Evolutionary conservation across 768 basidiomycete species (phyloP), one percentile per base, ranked within the genome.

Genomic region (Lentinula aciculospora): DNA sequence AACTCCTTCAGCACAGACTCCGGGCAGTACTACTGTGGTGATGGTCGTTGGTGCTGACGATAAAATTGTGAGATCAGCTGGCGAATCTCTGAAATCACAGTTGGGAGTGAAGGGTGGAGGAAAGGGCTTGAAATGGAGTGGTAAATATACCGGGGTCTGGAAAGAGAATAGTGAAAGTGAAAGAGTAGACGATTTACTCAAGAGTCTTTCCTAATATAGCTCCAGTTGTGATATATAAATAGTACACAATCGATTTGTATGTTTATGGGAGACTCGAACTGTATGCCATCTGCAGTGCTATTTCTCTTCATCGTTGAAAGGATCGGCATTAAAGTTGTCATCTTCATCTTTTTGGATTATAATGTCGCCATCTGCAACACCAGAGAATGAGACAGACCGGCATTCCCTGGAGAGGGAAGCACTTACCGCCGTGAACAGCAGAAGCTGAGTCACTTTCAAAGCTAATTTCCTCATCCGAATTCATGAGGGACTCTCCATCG

Each of bases 61-160:
- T 36, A 74, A 79, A 53, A 71, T 70, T 9, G 85, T 89, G 17
- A 88, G 85, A 68, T 74, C 71, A 60, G 71, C 70, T 1, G 86
- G 87, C 2, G 84, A 84, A 3, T 73, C 67, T 25, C 66, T 88
- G 42, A 89, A 82, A 67, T 65, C 70, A 4, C 83, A 78, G 61
- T 71, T 88, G 28, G 74, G 75, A 8, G 75, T 88, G 47, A 92
- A 86, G 71, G 91, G 91, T 6, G 91, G 91, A 10, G 89, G 90
- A 3, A 90, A 87, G 65, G 89, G 88, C 1, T 62, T 72, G 17
- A 81, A 79, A 63, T 92, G 89, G 86, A 90, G 89, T 60, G 89
- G 90, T 9, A 87, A 91, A 67, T 79, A 77, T 56, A 75, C 68
- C 6, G 89, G 89, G 0, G 78, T 83, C 13, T 88, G 86, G 86